Conservation (phyloP, 2,329 filamentous ascomycete genomes). For the Pseudogymnoascus pannorum region DNA sequence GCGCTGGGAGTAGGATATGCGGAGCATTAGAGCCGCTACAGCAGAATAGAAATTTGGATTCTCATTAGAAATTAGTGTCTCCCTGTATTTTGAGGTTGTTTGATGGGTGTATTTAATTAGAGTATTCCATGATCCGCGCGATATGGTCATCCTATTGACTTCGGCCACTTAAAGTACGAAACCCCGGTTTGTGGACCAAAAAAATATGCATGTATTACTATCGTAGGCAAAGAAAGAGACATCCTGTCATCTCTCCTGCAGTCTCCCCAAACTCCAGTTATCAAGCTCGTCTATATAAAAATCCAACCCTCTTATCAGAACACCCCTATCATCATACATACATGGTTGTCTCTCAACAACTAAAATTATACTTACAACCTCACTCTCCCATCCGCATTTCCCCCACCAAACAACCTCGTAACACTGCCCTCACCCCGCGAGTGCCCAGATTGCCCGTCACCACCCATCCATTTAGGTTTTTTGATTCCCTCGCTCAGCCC, state of each 20-base stretch:
- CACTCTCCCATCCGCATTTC: constrained; percentile 30
- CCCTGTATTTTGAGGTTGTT: too few species aligned
- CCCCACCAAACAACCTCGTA: constrained; percentile 52
- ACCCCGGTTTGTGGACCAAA: not conserved
- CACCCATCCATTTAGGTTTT: constrained; percentile 75
- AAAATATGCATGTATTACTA: constrained; percentile 4
- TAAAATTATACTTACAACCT: constrained; percentile 21
- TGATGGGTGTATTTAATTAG: too few species aligned
- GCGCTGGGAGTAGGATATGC: not conserved
- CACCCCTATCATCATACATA: constrained; percentile 4
- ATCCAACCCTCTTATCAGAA: not conserved
- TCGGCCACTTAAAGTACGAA: not conserved
- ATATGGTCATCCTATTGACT: too few species aligned
- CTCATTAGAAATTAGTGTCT: not conserved
- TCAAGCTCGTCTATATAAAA: constrained; percentile 3
- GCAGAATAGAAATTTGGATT: not conserved
- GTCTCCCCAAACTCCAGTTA: not conserved
- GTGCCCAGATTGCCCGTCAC: constrained; percentile 35
- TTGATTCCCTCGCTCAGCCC: constrained; percentile 63
- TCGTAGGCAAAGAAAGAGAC: constrained; percentile 1
- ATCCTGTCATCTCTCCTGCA: not conserved
- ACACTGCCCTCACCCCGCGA: constrained; percentile 36
- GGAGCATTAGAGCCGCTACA: constrained; percentile 1
- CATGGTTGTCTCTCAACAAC: not conserved
- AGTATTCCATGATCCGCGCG: too few species aligned